Evolutionary conservation across 768 basidiomycete genomes (phyloP), one percentile per base, ranked within the genome.

Genomic region (Astraeus odoratus): DNA sequence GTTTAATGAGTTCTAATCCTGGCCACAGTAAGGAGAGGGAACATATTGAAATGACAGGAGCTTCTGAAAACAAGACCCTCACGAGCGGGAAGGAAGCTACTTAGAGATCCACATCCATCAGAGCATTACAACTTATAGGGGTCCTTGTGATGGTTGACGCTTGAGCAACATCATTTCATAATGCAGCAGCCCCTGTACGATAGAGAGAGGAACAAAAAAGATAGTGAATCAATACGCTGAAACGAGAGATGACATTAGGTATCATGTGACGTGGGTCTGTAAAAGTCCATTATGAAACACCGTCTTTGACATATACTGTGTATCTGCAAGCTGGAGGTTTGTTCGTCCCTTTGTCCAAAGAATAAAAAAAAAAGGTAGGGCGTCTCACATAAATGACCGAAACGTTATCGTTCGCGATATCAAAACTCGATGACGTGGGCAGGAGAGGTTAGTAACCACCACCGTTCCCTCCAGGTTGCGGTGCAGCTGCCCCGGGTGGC

Each of bases 401-500:
- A 13, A 22, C 13, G 18, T 37, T 12, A 37, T 20, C 36, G 13
- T 37, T 37, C 18, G 20, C 9, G 4, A 8, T 8, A 22, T 13
- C 5, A 37, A 22, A 22, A 37, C 7, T 22, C 12, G 35, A 12
- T 18, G 35, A 19, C 18, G 35, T 12, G 9, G 16, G 35, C 18
- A 16, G 18, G 19, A 19, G 9, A 19, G 18, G n/a, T 5, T 18
- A 19, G 35, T 13, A 23, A 23, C 36, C 36, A 20, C 20, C 13
- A 22, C 22, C 13, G 36, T 8, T 13, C 26, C 22, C 8, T 46
- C 59, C 60, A 24, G 70, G 51, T 47, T 77, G 74, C 24, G 82
- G 81, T 43, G 83, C 67, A 23, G 85, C 86, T 22, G 86, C 86
- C 35, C 87, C 86, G 4, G 87, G 84, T 2, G 87, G 87, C 9